Base-by-base conservation (phyloP, 331 rosid genomes). In the Stylosanthes scabra region DNA sequence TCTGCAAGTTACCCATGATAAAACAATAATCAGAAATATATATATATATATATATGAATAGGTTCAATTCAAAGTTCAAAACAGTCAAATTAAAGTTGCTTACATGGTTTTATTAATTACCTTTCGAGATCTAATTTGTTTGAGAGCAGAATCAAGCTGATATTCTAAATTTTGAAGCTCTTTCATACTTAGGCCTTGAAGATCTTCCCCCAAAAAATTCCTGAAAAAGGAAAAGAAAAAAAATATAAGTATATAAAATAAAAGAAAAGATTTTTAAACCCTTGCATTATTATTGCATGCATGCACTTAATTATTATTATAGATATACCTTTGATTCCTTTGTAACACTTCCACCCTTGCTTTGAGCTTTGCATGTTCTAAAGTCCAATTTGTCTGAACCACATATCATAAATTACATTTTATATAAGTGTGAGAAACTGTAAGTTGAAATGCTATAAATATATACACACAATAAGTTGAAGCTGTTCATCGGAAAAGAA, bases 81-180 rank as follows among this genome's bases (percentile, higher is more conserved):
- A 72, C 14, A 16, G 28, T 13, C 13, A 25, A 6, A 34, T 34
- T 31, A 31, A 31, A 31, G 37, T 34, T 34, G 25, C 28, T 1
- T 31, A 16, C 28, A 51, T 44, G 68, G 47, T 56, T 40, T 28
- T 27, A 52, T 13, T 44, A 44, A 7, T 70, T 68, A 88, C 98
- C 93, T 93, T 93, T 61, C 87, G 80, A 11, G 91, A 51, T 77
- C 97, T 83, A 12, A 89, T 70, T 80, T 84, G 92, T 78, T 87
- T 93, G 57, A 93, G 89, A 59, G 96, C 90, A 74, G 86, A 81
- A 66, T 90, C 96, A 78, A 93, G 88, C 55, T 93, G 98, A 14
- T 87, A 92, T 71, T 93, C 97, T 81, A 90, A 78, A 83, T 79
- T 87, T 59, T 93, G 97, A 67, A 93, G 90, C 82, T 93, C 96